Conservation (phyloP, 129 eudicot genomes). For the Flaveria ramosissima region DNA sequence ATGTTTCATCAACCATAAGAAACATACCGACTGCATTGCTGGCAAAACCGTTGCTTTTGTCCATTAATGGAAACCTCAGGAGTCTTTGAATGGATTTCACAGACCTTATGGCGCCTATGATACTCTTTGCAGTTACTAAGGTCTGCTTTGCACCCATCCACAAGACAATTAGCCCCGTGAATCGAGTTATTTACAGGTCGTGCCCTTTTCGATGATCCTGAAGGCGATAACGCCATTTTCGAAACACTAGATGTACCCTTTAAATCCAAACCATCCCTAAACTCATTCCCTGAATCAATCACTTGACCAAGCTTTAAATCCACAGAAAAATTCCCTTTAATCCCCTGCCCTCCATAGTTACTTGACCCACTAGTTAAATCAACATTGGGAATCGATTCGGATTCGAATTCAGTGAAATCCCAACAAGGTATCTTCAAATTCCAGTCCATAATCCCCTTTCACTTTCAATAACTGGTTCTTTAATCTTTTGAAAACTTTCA, state of each 20-base stretch:
- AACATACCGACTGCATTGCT: conserved; percentile 69
- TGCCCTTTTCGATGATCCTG: conserved; percentile 59
- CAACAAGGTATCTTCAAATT: conserved; percentile 58
- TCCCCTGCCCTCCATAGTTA: conserved; percentile 40
- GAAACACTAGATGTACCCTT: conserved; percentile 27
- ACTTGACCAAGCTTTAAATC: conserved; percentile 70
- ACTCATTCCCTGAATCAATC: conserved; percentile 39
- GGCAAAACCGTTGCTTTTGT: conserved; percentile 68
- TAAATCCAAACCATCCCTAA: conserved; percentile 23
- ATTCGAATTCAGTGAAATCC: conserved; percentile 53
- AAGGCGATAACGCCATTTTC: conserved; percentile 45
- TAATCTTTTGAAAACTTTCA: conserved; percentile 19
- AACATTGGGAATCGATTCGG: conserved; percentile 49
- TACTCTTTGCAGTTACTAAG: conserved; percentile 65
- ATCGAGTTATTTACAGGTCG: conserved; percentile 34
- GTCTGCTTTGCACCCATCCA: conserved; percentile 67
- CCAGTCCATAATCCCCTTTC: conserved; percentile 51
- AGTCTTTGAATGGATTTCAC: conserved; percentile 67
- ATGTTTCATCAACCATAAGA: background rate
- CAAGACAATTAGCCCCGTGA: conserved; percentile 47
- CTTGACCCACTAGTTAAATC: conserved; percentile 45
- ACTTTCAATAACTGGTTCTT: conserved; percentile 30
- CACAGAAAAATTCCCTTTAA: conserved; percentile 47
- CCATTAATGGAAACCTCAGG: conserved; percentile 61
- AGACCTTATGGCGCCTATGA: conserved; percentile 70